Evolutionary conservation across 331 rosid genomes (phyloP).

Genomic region (Pyrus hybrid): DNA sequence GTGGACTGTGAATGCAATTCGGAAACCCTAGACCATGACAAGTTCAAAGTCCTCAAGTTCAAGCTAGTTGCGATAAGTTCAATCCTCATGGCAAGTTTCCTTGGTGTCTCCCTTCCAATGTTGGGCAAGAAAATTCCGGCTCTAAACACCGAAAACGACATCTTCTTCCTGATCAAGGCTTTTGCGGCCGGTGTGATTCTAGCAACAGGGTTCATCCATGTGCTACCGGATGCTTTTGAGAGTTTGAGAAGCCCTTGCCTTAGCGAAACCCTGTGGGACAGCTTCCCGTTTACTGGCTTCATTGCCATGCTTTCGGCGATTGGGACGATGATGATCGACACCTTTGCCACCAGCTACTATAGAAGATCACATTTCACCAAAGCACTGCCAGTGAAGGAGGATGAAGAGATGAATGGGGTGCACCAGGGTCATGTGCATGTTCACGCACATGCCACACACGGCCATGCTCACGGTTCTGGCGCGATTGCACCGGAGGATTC

Average conservation of each 20-base stretch:
- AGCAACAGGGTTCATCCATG: slow-evolving; percentile 25
- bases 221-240: slow-evolving; percentile 20
- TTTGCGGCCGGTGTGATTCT: slow-evolving; percentile 29
- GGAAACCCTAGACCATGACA: slow-evolving; percentile 6
- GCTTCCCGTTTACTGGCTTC: slow-evolving; percentile 24
- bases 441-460: slow-evolving; percentile 29
- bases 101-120: slow-evolving; percentile 21
- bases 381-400: slow-evolving; percentile 15
- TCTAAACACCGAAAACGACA: slow-evolving; percentile 11
- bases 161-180: slow-evolving; percentile 26
- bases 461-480: slow-evolving; percentile 23
- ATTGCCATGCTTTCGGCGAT: slow-evolving; percentile 27
- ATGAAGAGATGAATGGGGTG: slow-evolving; percentile 3
- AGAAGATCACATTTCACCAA: slow-evolving; percentile 13
- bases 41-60: slow-evolving; percentile 7
- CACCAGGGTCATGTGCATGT: slow-evolving; percentile 29
- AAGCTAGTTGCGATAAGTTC: slow-evolving; percentile 21
- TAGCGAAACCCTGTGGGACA: slow-evolving; percentile 8
- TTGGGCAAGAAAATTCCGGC: slow-evolving; percentile 18
- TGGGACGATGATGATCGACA: slow-evolving; percentile 32
- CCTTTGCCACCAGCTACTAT: slow-evolving; percentile 22
- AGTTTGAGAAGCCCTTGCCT: slow-evolving; percentile 21
- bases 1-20: slow-evolving; percentile 2
- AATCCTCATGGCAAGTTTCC: slow-evolving; percentile 17
- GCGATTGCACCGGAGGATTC: background rate